Evolutionary conservation across 345 rosid species (phyloP).

Genomic region (Geranium brycei): DNA sequence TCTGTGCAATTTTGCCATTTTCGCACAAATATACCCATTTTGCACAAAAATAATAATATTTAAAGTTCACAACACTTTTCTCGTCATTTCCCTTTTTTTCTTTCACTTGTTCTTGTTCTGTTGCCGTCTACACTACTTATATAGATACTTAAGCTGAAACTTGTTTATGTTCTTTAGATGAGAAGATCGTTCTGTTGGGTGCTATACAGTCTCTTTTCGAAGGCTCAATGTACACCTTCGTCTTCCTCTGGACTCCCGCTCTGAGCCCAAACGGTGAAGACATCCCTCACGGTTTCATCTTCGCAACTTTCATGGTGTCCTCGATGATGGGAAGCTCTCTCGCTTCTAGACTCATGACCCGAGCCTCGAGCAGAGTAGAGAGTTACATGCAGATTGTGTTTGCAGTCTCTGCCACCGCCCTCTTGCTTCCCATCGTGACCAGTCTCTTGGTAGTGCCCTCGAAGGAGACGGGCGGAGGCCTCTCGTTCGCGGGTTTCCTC

Average conservation of each 20-base stretch:
- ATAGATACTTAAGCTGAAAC: neutral
- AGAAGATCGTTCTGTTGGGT: constrained; percentile 85
- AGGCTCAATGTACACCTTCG: constrained; percentile 98
- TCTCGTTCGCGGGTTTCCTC: constrained; percentile 53
- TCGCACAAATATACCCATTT: too few relatives aligned
- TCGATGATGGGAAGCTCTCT: constrained; percentile 96
- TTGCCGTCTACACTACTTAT: too few relatives aligned
- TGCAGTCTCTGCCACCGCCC: constrained; percentile 50
- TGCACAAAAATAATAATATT: too few relatives aligned
- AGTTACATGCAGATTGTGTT: constrained; percentile 92
- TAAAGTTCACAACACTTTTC: too few relatives aligned
- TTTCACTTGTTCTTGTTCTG: neutral
- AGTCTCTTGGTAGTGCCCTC: constrained; percentile 55
- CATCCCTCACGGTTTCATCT: constrained; percentile 92
- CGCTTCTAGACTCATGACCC: constrained; percentile 85
- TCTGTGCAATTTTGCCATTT: too few relatives aligned
- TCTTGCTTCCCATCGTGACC: constrained; percentile 65
- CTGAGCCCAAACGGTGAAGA: constrained; percentile 83
- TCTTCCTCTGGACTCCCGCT: constrained; percentile 97
- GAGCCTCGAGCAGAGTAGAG: constrained; percentile 57
- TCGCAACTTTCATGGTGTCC: constrained; percentile 94
- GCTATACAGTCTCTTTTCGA: constrained; percentile 96
- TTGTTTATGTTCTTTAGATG: constrained; percentile 37
- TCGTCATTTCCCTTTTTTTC: too few relatives aligned
- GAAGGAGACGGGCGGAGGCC: constrained; percentile 55